Evolutionary conservation across 495 filamentous ascomycete species (phyloP).

Genomic region (Neurospora sp.): DNA sequence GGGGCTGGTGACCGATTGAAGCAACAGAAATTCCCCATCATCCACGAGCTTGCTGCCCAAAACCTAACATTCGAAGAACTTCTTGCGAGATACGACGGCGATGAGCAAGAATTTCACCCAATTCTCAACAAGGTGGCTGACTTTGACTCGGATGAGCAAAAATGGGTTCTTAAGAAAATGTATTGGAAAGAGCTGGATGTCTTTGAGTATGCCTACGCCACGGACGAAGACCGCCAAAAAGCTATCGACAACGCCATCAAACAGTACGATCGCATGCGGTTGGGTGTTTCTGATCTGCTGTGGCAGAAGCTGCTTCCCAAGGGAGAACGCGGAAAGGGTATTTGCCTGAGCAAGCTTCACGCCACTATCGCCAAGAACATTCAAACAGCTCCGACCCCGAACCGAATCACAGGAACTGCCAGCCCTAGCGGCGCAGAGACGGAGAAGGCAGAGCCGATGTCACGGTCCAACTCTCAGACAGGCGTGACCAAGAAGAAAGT

Average conservation of each 20-base stretch:
- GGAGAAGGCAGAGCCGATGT: constrained; percentile 41
- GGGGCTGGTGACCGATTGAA: constrained; percentile 41
- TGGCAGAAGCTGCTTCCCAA: constrained; percentile 74
- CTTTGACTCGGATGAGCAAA: constrained; percentile 42
- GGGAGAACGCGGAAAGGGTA: constrained; percentile 70
- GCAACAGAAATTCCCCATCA: constrained; percentile 50
- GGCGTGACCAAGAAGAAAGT: constrained; percentile 44
- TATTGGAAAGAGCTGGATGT: constrained; percentile 76
- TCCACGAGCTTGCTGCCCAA: constrained; percentile 61
- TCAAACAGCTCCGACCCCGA: constrained; percentile 47
- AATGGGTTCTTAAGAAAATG: constrained; percentile 59
- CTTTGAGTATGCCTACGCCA: constrained; percentile 64
- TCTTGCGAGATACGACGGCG: constrained; percentile 37
- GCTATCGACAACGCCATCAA: constrained; percentile 81
- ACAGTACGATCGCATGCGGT: constrained; percentile 67
- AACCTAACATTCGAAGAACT: constrained; percentile 51
- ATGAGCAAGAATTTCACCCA: constrained; percentile 47
- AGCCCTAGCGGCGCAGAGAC: constrained; percentile 48
- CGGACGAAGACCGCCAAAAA: constrained; percentile 55
- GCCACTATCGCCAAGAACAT: constrained; percentile 47
- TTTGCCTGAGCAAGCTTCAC: constrained; percentile 63
- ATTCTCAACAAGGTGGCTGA: constrained; percentile 52
- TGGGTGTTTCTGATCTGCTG: constrained; percentile 59
- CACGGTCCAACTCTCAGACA: constrained; percentile 44
- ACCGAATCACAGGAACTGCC: constrained; percentile 45